Conservation (phyloP, 2,329 filamentous ascomycete species). For the Aureobasidium sp. region DNA sequence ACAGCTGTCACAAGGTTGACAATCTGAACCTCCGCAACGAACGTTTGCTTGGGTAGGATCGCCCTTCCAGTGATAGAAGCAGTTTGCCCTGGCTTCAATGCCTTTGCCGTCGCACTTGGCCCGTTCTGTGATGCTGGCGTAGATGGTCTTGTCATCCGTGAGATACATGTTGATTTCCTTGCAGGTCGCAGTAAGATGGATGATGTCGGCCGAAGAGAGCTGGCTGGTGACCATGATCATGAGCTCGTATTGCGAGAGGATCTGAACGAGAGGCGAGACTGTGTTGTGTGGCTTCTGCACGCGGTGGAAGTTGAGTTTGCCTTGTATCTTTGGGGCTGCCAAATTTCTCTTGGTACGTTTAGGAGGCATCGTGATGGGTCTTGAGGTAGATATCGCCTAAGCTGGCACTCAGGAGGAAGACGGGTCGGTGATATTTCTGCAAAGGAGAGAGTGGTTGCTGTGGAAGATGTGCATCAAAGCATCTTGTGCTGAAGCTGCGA, state of each 20-base stretch:
- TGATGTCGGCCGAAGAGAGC: slow-evolving; percentile 16
- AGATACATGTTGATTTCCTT: slow-evolving; percentile 16
- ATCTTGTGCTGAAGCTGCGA: background rate
- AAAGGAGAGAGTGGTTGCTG: background rate
- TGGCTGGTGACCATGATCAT: slow-evolving; percentile 9
- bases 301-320: slow-evolving; percentile 1
- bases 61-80: slow-evolving; percentile 6
- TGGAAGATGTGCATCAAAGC: background rate
- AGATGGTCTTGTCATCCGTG: background rate
- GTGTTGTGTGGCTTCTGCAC: background rate
- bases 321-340: background rate
- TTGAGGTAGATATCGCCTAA: background rate
- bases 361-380: background rate
- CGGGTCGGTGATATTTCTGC: background rate
- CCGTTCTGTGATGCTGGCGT: background rate
- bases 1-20: slow-evolving; percentile 11
- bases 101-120: slow-evolving; percentile 7
- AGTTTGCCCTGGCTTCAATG: slow-evolving; percentile 4
- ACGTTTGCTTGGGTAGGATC: background rate
- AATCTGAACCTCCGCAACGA: slow-evolving; percentile 5
- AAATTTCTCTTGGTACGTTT: background rate
- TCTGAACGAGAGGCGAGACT: background rate
- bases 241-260: slow-evolving; percentile 2
- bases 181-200: slow-evolving; percentile 15
- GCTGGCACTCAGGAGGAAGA: background rate